Evolutionary conservation across 345 rosid species (phyloP).

Genomic region (Salix viminalis): DNA sequence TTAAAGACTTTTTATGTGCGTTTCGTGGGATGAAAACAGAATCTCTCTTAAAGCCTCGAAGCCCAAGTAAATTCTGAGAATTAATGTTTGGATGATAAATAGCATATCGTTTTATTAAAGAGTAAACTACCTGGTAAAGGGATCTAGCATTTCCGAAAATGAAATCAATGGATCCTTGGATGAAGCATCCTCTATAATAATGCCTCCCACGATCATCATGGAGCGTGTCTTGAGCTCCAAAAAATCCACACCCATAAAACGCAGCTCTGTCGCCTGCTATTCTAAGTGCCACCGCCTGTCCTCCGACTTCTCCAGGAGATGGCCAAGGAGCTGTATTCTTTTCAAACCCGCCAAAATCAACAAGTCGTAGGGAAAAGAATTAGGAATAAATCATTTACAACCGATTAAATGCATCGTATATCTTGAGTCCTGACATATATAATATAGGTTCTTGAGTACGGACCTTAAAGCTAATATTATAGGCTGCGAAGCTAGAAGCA

Average conservation of each 20-base stretch:
- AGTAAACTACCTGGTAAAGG: slow-evolving; percentile 44
- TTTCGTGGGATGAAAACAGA: background rate
- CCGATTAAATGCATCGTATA: too few relatives aligned
- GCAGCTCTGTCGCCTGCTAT: slow-evolving; percentile 73
- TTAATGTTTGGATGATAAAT: background rate
- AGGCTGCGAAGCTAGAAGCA: slow-evolving; percentile 69
- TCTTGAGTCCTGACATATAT: too few relatives aligned
- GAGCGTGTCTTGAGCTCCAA: slow-evolving; percentile 87
- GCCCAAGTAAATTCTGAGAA: background rate
- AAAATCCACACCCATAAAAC: slow-evolving; percentile 76
- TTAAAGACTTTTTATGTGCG: background rate
- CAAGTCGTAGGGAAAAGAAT: background rate
- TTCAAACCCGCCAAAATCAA: background rate
- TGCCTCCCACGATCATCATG: slow-evolving; percentile 70
- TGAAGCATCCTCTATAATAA: slow-evolving; percentile 64
- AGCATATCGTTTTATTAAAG: background rate
- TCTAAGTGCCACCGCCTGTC: slow-evolving; percentile 80
- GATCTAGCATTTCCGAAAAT: slow-evolving; percentile 74
- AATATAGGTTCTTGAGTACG: slow-evolving; percentile 23
- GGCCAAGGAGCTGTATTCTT: slow-evolving; percentile 74
- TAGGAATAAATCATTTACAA: background rate
- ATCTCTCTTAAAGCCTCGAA: background rate
- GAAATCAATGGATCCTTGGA: slow-evolving; percentile 84
- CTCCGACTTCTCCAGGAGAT: slow-evolving; percentile 60
- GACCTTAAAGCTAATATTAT: slow-evolving; percentile 80